These are phyloP conservation scores for Davidsoniella virescens DNA, from an alignment of 2,329 filamentous ascomycete genomes.

Conservation along the genomic window DNA sequence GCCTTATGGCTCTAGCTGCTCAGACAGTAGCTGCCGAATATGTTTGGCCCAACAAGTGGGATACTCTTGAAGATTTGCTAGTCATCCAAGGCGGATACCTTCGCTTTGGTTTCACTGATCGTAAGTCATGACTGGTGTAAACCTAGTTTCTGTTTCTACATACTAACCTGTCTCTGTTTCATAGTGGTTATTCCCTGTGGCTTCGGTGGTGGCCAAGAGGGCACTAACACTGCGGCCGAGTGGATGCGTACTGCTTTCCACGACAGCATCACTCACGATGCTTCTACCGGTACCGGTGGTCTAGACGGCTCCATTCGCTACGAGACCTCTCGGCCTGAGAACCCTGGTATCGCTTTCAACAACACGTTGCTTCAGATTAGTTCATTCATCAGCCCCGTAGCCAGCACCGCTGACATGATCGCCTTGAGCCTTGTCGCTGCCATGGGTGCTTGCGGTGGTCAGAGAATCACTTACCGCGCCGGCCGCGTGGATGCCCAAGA, in stretches of 20 bases:
- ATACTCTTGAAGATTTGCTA: conserved; percentile 16
- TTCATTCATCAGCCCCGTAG: conserved; percentile 15
- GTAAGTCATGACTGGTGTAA: conserved; percentile 9
- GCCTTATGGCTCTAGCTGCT: neutral
- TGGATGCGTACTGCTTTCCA: conserved; percentile 21
- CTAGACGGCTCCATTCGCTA: conserved; percentile 20
- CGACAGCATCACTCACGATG: conserved; percentile 19
- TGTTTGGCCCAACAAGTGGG: conserved; percentile 16
- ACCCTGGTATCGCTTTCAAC: conserved; percentile 19
- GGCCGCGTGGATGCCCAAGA: conserved; percentile 20
- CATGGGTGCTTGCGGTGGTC: conserved; percentile 12
- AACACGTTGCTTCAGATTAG: conserved; percentile 17
- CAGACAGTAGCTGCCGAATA: conserved; percentile 12
- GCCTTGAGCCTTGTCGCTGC: conserved; percentile 20
- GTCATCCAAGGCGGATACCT: conserved; percentile 15
- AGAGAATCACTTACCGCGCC: conserved; percentile 18
- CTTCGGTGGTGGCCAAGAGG: conserved; percentile 14
- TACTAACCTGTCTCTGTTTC: neutral
- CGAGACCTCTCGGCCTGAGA: conserved; percentile 19
- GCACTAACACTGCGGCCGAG: conserved; percentile 18
- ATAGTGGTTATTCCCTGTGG: conserved; percentile 14
- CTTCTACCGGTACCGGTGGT: conserved; percentile 17
- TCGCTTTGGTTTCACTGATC: conserved; percentile 15
- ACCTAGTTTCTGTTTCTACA: no score
- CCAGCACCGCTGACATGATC: conserved; percentile 19